Percentiles rank a stretch among this genome's conserved stretches.
phyloP scores from a whole-genome alignment of 257 asterid genomes.

The Lithospermum erythrorhizon region DNA sequence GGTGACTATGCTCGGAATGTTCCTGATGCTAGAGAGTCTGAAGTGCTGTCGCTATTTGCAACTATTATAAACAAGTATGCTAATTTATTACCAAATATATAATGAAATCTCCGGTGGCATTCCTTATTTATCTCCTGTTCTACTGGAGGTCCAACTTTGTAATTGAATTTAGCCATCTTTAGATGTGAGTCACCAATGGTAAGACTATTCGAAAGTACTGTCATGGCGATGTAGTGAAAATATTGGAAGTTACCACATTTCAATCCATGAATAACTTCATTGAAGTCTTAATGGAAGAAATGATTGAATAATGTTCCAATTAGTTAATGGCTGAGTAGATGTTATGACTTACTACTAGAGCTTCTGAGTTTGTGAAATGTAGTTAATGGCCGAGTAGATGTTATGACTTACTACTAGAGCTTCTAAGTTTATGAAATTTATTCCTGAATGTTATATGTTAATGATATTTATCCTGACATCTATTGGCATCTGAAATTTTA shows the following conservation, averaged over 20 bases:
- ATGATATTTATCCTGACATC: background rate
- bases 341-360: background rate
- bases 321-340: too few relatives aligned
- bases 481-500: constrained; percentile 4
- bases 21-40: constrained; percentile 99
- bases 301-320: too few relatives aligned
- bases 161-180: background rate
- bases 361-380: background rate
- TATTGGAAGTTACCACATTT: too few relatives aligned
- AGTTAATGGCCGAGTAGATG: too few relatives aligned
- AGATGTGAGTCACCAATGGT: background rate
- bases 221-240: too few relatives aligned
- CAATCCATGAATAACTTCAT: too few relatives aligned
- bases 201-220: background rate
- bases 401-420: background rate
- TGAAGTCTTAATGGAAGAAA: background rate
- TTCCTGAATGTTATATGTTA: background rate
- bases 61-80: constrained; percentile 91
- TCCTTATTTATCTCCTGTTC: background rate
- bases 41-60: constrained; percentile 95
- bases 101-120: background rate
- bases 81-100: background rate
- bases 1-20: constrained; percentile 92
- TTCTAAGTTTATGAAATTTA: background rate
- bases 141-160: background rate